Evolutionary conservation across 2,329 filamentous ascomycete species (phyloP).

Genomic region (Zasmidium citrigriseum): DNA sequence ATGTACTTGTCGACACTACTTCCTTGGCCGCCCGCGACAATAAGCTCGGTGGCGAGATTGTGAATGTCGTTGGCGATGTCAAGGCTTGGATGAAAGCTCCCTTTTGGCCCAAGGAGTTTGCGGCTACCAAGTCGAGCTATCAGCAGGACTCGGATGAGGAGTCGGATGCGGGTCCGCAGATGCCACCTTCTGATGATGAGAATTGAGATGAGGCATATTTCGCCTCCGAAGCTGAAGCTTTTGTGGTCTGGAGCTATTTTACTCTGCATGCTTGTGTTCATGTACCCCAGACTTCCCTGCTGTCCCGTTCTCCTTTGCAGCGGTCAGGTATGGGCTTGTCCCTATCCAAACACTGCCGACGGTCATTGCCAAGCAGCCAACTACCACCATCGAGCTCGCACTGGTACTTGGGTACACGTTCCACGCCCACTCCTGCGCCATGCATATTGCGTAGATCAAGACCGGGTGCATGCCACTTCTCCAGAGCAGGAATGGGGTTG

Average conservation of each 20-base stretch:
- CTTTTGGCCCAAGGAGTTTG: slow-evolving; percentile 66
- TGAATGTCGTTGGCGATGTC: slow-evolving; percentile 90
- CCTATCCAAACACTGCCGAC: slow-evolving; percentile 61
- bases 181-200: slow-evolving; percentile 37
- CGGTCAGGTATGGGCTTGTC: slow-evolving; percentile 15
- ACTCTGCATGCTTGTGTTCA: slow-evolving; percentile 17
- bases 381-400: slow-evolving; percentile 65
- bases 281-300: slow-evolving; percentile 3
- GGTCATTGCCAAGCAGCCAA: slow-evolving; percentile 68
- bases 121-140: slow-evolving; percentile 57
- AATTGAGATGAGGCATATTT: too few species aligned
- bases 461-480: slow-evolving; percentile 68
- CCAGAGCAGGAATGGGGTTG: slow-evolving; percentile 85
- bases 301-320: not conserved
- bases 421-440: slow-evolving; percentile 87
- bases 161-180: slow-evolving; percentile 50
- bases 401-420: slow-evolving; percentile 85
- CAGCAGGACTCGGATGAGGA: slow-evolving; percentile 70
- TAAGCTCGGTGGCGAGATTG: slow-evolving; percentile 82
- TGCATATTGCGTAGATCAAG: slow-evolving; percentile 70
- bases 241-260: slow-evolving; percentile 7
- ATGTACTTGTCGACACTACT: slow-evolving; percentile 76
- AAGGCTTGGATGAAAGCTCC: slow-evolving; percentile 84
- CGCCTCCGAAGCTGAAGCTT: not conserved
- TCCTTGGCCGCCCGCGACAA: slow-evolving; percentile 68